phyloP scores from a whole-genome alignment of 2,329 filamentous ascomycete species.

The Colletotrichum ledebouriae region DNA sequence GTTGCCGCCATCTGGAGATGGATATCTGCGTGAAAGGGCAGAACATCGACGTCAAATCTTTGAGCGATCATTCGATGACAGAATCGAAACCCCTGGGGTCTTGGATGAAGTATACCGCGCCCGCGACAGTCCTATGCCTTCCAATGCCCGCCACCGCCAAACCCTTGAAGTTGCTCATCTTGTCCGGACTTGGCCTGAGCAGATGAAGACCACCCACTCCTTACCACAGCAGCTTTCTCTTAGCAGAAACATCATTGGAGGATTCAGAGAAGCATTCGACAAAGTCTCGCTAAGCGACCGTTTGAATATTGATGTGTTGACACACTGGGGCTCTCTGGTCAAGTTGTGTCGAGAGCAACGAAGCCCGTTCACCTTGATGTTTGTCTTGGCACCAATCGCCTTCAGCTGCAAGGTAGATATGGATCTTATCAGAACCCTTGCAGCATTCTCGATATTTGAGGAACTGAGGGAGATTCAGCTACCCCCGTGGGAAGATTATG shows the following conservation, averaged over 20 bases:
- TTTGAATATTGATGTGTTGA: conserved; percentile 52
- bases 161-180: conserved; percentile 44
- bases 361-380: conserved; percentile 57
- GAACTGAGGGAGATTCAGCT: conserved; percentile 54
- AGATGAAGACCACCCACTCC: conserved; percentile 35
- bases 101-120: conserved; percentile 39
- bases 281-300: conserved; percentile 55
- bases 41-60: conserved; percentile 30
- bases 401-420: conserved; percentile 57
- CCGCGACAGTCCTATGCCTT: conserved; percentile 41
- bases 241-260: conserved; percentile 50
- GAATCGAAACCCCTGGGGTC: not conserved
- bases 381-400: conserved; percentile 59
- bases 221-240: conserved; percentile 39
- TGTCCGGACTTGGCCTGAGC: conserved; percentile 42
- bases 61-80: conserved; percentile 46
- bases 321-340: conserved; percentile 60
- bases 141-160: conserved; percentile 35
- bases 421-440: conserved; percentile 56
- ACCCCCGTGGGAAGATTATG: conserved; percentile 53
- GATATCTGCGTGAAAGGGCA: conserved; percentile 45
- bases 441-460: conserved; percentile 58
- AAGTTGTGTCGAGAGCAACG: conserved; percentile 50
- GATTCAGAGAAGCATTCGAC: conserved; percentile 50
- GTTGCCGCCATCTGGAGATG: conserved; percentile 44